phyloP scores from a whole-genome alignment of 768 basidiomycete species.

The Kwoniella dendrophila region DNA sequence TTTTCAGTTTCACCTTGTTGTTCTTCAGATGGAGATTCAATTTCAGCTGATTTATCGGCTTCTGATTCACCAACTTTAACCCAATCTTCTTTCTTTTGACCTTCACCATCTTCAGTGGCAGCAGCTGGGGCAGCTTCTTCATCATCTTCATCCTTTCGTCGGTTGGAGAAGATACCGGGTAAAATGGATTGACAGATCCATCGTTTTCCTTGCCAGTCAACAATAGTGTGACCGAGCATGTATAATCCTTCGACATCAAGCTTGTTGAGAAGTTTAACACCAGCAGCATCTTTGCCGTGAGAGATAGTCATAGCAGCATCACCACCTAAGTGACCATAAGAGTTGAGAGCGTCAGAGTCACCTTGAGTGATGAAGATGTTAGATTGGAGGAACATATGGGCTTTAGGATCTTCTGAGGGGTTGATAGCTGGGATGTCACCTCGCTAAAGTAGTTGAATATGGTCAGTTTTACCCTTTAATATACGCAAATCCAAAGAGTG shows the following conservation, averaged over 20 bases:
- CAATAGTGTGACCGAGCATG: constrained; percentile 57
- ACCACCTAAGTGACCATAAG: constrained; percentile 58
- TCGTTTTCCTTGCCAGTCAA: constrained; percentile 59
- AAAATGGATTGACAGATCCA: constrained; percentile 59
- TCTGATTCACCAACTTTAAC: constrained; percentile 43
- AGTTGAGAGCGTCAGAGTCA: constrained; percentile 56
- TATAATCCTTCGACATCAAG: constrained; percentile 57
- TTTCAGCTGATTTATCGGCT: constrained; percentile 20
- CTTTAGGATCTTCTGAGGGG: constrained; percentile 56
- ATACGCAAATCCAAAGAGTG: background rate
- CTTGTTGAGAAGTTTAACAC: constrained; percentile 57
- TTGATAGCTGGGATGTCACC: constrained; percentile 59
- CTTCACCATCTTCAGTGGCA: constrained; percentile 14
- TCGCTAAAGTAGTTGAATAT: constrained; percentile 37
- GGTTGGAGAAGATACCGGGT: constrained; percentile 58
- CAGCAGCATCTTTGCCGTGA: constrained; percentile 58
- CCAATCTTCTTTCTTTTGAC: constrained; percentile 53
- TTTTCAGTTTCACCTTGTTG: constrained; percentile 44
- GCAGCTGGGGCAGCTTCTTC: constrained; percentile 22
- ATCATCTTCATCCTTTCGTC: constrained; percentile 41
- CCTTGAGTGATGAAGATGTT: constrained; percentile 60
- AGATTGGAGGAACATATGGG: constrained; percentile 58
- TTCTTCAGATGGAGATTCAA: constrained; percentile 16
- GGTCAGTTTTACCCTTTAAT: too few relatives aligned
- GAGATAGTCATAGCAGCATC: constrained; percentile 58